Conservation (phyloP, 1,139 yeast genomes). For the Saccharomycopsis hybrid region DNA sequence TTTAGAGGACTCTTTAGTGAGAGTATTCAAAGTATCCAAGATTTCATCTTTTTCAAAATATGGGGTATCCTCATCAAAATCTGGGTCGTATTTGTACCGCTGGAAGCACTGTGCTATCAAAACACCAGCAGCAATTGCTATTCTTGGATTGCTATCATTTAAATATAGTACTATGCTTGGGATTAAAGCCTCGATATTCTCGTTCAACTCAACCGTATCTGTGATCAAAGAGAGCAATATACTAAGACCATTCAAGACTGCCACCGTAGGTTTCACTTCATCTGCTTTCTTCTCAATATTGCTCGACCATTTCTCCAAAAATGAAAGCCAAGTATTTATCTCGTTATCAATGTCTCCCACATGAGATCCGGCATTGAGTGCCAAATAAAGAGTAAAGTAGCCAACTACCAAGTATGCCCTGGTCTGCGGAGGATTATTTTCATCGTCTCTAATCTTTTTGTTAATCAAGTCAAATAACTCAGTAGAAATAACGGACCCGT, state of each 20-base stretch:
- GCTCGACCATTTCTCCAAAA: not conserved
- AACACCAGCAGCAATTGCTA: conserved; percentile 51
- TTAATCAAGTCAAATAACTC: conserved; percentile 1
- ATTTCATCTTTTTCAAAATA: conserved; percentile 53
- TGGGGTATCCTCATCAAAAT: conserved; percentile 44
- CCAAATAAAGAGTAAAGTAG: conserved; percentile 16
- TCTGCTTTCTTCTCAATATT: not conserved
- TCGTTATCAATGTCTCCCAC: conserved; percentile 3
- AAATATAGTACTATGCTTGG: conserved; percentile 37
- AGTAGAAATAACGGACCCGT: conserved; percentile 1
- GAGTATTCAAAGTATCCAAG: conserved; percentile 37
- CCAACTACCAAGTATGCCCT: conserved; percentile 9
- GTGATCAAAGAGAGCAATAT: conserved; percentile 39
- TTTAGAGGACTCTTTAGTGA: conserved; percentile 49
- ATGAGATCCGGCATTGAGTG: conserved; percentile 13
- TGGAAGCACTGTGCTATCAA: conserved; percentile 60
- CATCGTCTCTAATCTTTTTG: not conserved
- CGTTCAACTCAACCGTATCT: conserved; percentile 38
- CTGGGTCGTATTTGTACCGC: conserved; percentile 41
- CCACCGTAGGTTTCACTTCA: conserved; percentile 12
- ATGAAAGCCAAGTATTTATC: conserved; percentile 11
- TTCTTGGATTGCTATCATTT: conserved; percentile 39
- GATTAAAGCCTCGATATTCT: conserved; percentile 34
- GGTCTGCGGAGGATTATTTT: not conserved
- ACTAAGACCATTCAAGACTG: conserved; percentile 35